These are phyloP conservation scores for Hypoxylon perforatum DNA, from an alignment of 495 filamentous ascomycete species.

Conservation along the genomic window DNA sequence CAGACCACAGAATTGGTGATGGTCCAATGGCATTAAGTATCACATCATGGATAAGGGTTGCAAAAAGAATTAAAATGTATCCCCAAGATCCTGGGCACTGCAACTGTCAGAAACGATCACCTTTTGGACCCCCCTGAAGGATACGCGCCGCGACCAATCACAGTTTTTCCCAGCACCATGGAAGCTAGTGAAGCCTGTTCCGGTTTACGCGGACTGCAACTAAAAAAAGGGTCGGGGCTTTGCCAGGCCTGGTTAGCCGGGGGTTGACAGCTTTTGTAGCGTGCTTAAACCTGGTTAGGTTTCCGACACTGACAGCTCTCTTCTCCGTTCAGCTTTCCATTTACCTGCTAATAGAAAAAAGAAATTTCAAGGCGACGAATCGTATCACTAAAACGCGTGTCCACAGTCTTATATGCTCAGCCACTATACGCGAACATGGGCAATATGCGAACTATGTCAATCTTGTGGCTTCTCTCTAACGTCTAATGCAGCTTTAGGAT, in stretches of 20 bases:
- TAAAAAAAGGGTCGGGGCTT: slow-evolving; percentile 20
- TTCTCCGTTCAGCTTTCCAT: not conserved
- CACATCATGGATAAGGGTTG: slow-evolving; percentile 22
- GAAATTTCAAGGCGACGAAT: slow-evolving; percentile 16
- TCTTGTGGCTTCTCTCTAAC: not conserved
- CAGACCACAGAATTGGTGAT: slow-evolving; percentile 8
- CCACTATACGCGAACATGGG: not conserved
- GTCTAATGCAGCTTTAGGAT: not conserved
- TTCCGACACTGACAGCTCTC: not conserved
- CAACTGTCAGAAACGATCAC: slow-evolving; percentile 41
- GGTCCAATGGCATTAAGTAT: slow-evolving; percentile 30
- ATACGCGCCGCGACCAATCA: slow-evolving; percentile 24
- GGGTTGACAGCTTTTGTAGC: not conserved
- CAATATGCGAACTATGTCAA: not conserved
- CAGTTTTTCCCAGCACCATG: slow-evolving; percentile 29
- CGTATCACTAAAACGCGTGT: not conserved
- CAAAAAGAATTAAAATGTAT: slow-evolving; percentile 12
- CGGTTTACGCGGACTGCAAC: slow-evolving; percentile 37
- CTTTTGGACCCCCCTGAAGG: slow-evolving; percentile 20
- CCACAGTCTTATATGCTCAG: slow-evolving; percentile 13
- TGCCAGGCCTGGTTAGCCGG: slow-evolving; percentile 8
- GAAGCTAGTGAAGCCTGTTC: slow-evolving; percentile 23
- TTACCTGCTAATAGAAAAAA: not conserved
- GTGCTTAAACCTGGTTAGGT: not conserved
- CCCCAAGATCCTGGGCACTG: slow-evolving; percentile 12